Base-by-base conservation (phyloP, 2,329 filamentous ascomycete species). In the Aspergillus sp. region DNA sequence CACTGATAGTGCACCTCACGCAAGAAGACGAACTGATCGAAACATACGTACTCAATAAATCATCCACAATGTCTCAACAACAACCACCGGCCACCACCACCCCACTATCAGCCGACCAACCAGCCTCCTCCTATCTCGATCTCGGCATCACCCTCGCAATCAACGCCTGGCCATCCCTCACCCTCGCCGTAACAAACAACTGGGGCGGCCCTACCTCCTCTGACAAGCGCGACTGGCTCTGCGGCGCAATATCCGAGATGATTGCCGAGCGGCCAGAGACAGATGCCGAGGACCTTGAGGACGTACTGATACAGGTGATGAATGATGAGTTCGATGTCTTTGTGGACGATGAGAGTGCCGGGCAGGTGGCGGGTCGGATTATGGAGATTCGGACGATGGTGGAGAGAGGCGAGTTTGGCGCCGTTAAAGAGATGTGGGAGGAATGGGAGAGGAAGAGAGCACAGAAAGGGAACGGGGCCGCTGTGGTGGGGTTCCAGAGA, bases 221-320 rank as follows among this genome's bases (percentile, higher is more conserved):
- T 60, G 91, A 96, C 76, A 98, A 98, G 80, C 89, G 93, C 69
- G 93, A 96, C 82, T 98, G 93, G 93, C 90, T 99, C 69, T 93
- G 90, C 51, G 93, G 92, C 62, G 90, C 89, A 44, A 82, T 98
- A 53, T 89, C 88, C 58, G 91, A 96, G 24, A 85, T 96, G 61
- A 89, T 97, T 66, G 80, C 69, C 17, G 75, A 80, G 11, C 76
- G 80, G 3, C 80, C 85, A 2, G 80, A 86, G 55, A 86, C 90
- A 11, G 89, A 96, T 66, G 79, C 83, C 17, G 86, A 89, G 62
- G 91, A 97, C 66, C 80, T 97, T 44, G 93, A 98, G 79, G 83
- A 88, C 41, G 86, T 96, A 51, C 80, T 98, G 48, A 80, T 96
- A 47, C 90, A 97, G 69, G 87, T 96, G 60, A 95, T 98, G 89